phyloP scores from a whole-genome alignment of 176 grass and related monocot genomes.

The Bonia amplexicaulis region DNA sequence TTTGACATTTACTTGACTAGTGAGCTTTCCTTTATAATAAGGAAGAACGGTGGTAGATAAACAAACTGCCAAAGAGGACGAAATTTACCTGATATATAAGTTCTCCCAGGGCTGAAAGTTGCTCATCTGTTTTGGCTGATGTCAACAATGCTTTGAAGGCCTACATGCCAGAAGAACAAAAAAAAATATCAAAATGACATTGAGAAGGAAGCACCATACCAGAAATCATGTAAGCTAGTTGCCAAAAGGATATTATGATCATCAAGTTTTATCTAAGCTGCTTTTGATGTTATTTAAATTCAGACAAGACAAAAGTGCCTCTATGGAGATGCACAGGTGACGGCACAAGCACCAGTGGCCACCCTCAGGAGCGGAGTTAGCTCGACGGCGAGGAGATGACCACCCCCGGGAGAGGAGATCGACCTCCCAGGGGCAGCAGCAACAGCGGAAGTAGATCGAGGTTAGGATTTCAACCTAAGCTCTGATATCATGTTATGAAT shows the following conservation, averaged over 20 bases:
- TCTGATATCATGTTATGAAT: too few species aligned
- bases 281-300: background rate
- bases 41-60: background rate
- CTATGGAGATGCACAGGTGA: too few species aligned
- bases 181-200: background rate
- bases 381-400: too few species aligned
- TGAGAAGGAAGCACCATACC: background rate
- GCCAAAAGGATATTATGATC: background rate
- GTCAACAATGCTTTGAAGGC: conserved; percentile 87
- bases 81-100: conserved; percentile 91
- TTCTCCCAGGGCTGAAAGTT: conserved; percentile 83
- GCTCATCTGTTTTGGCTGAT: conserved; percentile 72
- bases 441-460: too few species aligned
- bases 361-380: too few species aligned
- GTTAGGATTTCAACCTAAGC: too few species aligned
- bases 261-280: background rate
- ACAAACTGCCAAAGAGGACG: background rate
- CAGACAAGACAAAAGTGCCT: background rate
- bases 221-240: background rate
- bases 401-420: too few species aligned
- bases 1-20: background rate
- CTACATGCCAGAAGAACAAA: conserved; percentile 27
- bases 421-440: too few species aligned
- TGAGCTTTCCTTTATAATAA: background rate
- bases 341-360: too few species aligned